Evolutionary conservation across 768 basidiomycete species (phyloP).

Genomic region (Coprinopsis cinerea): DNA sequence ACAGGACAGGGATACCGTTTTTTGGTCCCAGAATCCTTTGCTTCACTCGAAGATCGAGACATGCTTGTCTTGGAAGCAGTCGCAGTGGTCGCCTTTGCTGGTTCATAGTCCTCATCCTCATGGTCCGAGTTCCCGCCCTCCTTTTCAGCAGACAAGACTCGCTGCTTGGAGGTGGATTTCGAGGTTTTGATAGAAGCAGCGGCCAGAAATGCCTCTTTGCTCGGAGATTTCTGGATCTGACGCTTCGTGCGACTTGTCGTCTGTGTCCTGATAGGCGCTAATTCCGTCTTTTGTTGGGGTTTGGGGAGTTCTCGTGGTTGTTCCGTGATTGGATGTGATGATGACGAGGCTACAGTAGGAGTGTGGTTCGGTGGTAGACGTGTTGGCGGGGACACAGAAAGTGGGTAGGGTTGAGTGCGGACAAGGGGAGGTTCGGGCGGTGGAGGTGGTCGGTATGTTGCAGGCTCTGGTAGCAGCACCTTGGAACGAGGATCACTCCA

Average conservation of each 20-base stretch:
- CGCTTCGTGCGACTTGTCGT: not conserved
- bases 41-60: not conserved
- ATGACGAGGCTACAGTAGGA: too few relatives aligned
- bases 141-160: not conserved
- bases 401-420: too few relatives aligned
- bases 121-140: not conserved
- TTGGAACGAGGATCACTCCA: too few relatives aligned
- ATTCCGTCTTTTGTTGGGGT: not conserved
- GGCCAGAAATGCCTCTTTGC: not conserved
- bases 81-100: not conserved
- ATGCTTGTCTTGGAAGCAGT: not conserved
- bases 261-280: not conserved
- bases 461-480: too few relatives aligned
- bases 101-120: not conserved
- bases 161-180: too few relatives aligned
- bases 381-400: too few relatives aligned
- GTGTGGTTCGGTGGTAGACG: too few relatives aligned
- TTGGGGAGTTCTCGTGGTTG: not conserved
- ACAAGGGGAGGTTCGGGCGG: too few relatives aligned
- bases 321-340: not conserved
- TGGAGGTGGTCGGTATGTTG: too few relatives aligned
- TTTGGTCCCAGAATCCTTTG: not conserved
- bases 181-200: not conserved
- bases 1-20: conserved; percentile 2
- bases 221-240: not conserved